These are phyloP conservation scores for Naematelia encephala DNA, from an alignment of 768 basidiomycete genomes.

Conservation along the genomic window DNA sequence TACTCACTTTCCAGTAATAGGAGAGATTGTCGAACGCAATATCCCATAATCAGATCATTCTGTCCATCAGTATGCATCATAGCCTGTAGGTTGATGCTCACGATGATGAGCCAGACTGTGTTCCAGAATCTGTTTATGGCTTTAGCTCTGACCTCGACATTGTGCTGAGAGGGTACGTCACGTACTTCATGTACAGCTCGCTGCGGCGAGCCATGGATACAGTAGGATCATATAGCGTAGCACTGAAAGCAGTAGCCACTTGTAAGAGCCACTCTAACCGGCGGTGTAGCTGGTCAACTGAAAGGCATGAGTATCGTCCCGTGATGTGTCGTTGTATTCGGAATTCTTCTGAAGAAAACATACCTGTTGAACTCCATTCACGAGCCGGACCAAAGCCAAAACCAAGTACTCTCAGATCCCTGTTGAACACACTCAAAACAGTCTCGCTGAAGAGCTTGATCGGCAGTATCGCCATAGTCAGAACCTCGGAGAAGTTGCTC, in stretches of 20 bases:
- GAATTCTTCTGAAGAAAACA: too few species aligned
- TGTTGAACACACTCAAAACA: background rate
- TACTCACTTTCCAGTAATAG: constrained; percentile 66
- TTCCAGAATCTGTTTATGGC: constrained; percentile 74
- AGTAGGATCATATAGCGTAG: constrained; percentile 34
- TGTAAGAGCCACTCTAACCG: constrained; percentile 57
- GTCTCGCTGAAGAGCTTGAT: background rate
- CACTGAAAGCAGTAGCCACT: constrained; percentile 54
- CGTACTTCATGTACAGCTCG: constrained; percentile 67
- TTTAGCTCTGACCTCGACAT: background rate
- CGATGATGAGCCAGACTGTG: constrained; percentile 76
- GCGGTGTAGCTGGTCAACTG: constrained; percentile 64
- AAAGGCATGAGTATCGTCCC: too few species aligned
- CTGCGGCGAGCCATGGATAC: constrained; percentile 54
- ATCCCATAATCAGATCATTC: constrained; percentile 84
- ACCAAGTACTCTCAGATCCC: background rate
- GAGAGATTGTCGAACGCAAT: constrained; percentile 59
- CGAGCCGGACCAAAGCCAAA: background rate
- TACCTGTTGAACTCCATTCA: background rate
- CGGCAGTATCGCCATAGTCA: background rate
- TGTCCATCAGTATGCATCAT: constrained; percentile 9
- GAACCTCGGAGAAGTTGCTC: too few species aligned
- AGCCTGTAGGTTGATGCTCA: constrained; percentile 10
- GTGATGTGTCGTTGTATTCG: too few species aligned
- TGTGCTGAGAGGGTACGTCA: background rate